Percentiles rank a stretch among this genome's conserved stretches.
Evolutionary conservation across 371 early-diverging fungal genomes (phyloP).

Genomic region (Haplosporangium sp.): DNA sequence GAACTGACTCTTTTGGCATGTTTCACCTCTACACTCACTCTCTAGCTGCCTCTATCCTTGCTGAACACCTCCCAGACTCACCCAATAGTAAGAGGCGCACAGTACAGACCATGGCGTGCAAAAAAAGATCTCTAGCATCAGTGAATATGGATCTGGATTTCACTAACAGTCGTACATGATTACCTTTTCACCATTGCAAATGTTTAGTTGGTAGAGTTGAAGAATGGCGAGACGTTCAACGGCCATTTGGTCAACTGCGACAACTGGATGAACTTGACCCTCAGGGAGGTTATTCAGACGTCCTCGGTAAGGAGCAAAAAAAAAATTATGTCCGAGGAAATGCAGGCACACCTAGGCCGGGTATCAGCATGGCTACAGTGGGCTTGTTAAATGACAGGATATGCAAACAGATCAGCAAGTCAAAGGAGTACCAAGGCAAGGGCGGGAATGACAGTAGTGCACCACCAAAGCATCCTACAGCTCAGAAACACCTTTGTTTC

Average conservation of each 20-base stretch:
- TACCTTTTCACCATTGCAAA: conserved; percentile 4
- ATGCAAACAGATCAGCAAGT: no score
- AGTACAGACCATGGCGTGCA: neutral
- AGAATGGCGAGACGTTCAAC: conserved; percentile 98
- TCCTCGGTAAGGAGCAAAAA: conserved; percentile 68
- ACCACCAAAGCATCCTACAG: no score
- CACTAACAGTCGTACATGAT: neutral
- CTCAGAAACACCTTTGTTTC: no score
- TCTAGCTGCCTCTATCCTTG: conserved; percentile 89
- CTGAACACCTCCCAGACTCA: conserved; percentile 91
- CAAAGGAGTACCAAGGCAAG: no score
- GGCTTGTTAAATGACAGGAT: neutral
- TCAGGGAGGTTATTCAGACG: conserved; percentile 96
- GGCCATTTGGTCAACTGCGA: conserved; percentile 98
- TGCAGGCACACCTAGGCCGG: neutral
- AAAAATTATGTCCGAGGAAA: neutral
- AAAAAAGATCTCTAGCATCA: neutral
- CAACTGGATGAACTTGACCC: conserved; percentile 97
- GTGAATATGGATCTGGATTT: neutral
- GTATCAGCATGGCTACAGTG: neutral
- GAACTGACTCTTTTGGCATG: neutral
- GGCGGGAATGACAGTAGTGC: no score
- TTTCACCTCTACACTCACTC: conserved; percentile 1
- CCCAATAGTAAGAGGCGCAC: conserved; percentile 73
- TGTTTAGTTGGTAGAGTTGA: conserved; percentile 91